phyloP scores from a whole-genome alignment of 2,329 filamentous ascomycete species.

The Aureobasidium lini region DNA sequence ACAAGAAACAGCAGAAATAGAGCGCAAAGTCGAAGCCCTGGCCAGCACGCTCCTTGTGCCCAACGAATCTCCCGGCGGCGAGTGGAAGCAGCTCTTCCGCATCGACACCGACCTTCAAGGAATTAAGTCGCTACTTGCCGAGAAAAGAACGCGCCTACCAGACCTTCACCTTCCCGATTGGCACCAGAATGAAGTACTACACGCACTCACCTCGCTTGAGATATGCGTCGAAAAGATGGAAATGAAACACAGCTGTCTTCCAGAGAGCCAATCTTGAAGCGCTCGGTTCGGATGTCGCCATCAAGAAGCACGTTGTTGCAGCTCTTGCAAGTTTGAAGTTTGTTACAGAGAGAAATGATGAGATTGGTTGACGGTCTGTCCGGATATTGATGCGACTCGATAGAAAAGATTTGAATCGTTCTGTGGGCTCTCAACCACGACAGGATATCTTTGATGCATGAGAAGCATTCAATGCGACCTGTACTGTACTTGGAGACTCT shows the following conservation, averaged over 20 bases:
- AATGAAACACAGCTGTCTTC: neutral
- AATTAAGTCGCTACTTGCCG: neutral
- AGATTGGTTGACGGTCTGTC: neutral
- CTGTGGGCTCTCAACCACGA: too few relatives aligned
- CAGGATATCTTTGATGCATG: too few relatives aligned
- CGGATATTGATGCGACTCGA: neutral
- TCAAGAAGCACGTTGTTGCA: slow-evolving; percentile 6
- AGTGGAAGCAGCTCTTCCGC: slow-evolving; percentile 1
- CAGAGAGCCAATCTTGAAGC: slow-evolving; percentile 5
- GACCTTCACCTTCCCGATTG: neutral
- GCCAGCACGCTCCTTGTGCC: neutral
- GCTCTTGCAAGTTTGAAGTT: neutral
- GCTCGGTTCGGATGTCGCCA: neutral
- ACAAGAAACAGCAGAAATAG: neutral
- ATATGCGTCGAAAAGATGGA: neutral
- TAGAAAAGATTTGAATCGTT: neutral
- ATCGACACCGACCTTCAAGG: neutral
- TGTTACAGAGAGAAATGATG: slow-evolving; percentile 5
- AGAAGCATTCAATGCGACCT: too few relatives aligned
- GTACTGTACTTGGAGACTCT: too few relatives aligned
- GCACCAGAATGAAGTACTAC: neutral
- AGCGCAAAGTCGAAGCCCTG: neutral
- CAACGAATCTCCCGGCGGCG: neutral
- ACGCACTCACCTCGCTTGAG: neutral
- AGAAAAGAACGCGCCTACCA: neutral